Conservation (phyloP, 1,284 basidiomycete species). For the Ceratobasidium sp. region DNA sequence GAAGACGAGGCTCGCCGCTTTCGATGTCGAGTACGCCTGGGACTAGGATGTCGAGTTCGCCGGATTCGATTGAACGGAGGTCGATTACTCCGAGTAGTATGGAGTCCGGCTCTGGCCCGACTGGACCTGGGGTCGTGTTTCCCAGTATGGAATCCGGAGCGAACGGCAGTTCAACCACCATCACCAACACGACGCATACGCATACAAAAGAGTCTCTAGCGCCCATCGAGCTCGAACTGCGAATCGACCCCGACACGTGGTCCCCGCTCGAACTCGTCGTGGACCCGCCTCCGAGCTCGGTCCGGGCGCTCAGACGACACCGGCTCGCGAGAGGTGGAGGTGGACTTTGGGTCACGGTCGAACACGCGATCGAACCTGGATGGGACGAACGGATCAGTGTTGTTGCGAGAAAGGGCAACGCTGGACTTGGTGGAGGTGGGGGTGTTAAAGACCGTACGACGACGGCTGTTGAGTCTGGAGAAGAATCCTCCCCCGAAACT, state of each 20-base stretch:
- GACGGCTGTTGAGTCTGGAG: neutral
- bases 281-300: conserved; percentile 91
- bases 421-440: conserved; percentile 56
- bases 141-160: conserved; percentile 58
- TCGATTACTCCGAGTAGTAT: conserved; percentile 12
- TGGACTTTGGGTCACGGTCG: conserved; percentile 96
- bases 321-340: conserved; percentile 89
- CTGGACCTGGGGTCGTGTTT: conserved; percentile 14
- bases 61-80: conserved; percentile 22
- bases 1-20: conserved; percentile 10
- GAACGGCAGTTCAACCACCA: conserved; percentile 55
- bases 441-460: conserved; percentile 58
- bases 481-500: conserved; percentile 11
- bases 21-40: conserved; percentile 1
- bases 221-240: conserved; percentile 91
- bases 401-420: conserved; percentile 79
- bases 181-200: conserved; percentile 17
- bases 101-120: neutral
- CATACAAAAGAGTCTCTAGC: conserved; percentile 54
- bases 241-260: conserved; percentile 96
- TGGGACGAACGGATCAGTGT: conserved; percentile 78
- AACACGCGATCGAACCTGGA: conserved; percentile 74
- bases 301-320: conserved; percentile 89
- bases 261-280: conserved; percentile 90
- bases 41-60: conserved; percentile 12